Evolutionary conservation across 805 yeast species (phyloP).

Genomic region (Lipomyces kockii): DNA sequence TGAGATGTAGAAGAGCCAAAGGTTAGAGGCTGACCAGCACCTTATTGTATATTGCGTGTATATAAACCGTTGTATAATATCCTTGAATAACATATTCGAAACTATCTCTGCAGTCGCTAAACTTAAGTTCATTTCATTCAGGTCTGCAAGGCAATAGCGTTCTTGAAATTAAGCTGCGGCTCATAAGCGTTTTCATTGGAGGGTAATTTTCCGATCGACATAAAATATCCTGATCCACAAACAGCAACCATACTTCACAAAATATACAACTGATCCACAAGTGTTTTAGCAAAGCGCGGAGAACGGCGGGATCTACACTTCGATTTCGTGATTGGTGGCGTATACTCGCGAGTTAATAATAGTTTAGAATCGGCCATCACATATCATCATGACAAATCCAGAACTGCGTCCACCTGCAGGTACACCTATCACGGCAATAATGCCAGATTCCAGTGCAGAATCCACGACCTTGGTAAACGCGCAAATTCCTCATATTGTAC

Average conservation of each 20-base stretch:
- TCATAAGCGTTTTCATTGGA: not conserved
- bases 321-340: not conserved
- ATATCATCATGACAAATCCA: not conserved
- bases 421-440: not conserved
- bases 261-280: not conserved
- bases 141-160: too few species aligned
- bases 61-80: not conserved
- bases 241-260: too few species aligned
- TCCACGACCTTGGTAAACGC: not conserved
- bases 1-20: constrained; percentile 42
- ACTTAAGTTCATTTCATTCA: too few species aligned
- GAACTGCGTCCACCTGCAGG: not conserved
- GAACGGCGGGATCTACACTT: not conserved
- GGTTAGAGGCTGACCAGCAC: not conserved
- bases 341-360: not conserved
- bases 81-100: not conserved
- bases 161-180: not conserved
- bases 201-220: too few species aligned
- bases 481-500: not conserved
- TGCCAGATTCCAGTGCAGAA: not conserved
- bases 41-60: not conserved
- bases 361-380: not conserved
- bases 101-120: too few species aligned
- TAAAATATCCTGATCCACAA: too few species aligned
- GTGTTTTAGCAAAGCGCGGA: not conserved